These are phyloP conservation scores for Chalciporus pseudorubinellus DNA, from an alignment of 768 basidiomycete genomes.

Conservation along the genomic window DNA sequence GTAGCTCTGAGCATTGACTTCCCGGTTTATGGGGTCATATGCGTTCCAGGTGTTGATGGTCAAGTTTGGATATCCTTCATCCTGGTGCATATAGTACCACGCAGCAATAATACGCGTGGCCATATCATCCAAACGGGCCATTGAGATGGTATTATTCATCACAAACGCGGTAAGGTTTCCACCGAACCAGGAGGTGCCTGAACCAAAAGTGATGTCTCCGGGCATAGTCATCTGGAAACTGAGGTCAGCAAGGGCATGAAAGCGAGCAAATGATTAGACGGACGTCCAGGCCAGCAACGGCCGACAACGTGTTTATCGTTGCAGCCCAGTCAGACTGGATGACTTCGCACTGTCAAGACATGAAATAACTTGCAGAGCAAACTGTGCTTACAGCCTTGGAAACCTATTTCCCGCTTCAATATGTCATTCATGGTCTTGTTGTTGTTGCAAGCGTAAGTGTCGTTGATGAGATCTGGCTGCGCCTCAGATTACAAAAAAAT, in stretches of 20 bases:
- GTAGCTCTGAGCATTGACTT: conserved; percentile 57
- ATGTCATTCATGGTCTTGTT: conserved; percentile 57
- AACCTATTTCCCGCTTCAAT: conserved; percentile 63
- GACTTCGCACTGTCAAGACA: conserved; percentile 28
- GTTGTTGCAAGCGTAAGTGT: conserved; percentile 65
- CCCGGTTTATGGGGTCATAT: conserved; percentile 33
- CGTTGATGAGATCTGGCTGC: conserved; percentile 48
- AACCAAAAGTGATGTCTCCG: conserved; percentile 48
- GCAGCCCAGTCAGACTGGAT: conserved; percentile 65
- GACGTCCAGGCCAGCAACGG: conserved; percentile 63
- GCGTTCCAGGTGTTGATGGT: conserved; percentile 29
- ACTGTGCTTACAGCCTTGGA: conserved; percentile 52
- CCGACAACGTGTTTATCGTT: conserved; percentile 46
- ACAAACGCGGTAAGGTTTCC: conserved; percentile 56
- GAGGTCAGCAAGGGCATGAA: not conserved
- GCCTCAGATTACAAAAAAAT: conserved; percentile 1
- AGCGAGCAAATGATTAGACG: conserved; percentile 14
- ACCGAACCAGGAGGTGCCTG: conserved; percentile 54
- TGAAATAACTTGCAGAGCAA: not conserved
- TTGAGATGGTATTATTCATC: conserved; percentile 55
- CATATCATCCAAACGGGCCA: conserved; percentile 64
- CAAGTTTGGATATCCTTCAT: conserved; percentile 24
- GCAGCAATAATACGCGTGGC: conserved; percentile 68
- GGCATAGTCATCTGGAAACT: conserved; percentile 66
- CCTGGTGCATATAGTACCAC: conserved; percentile 47